Evolutionary conservation across 495 filamentous ascomycete genomes (phyloP), one percentile per base, ranked within the genome.

Genomic region (Xylaria scruposa): DNA sequence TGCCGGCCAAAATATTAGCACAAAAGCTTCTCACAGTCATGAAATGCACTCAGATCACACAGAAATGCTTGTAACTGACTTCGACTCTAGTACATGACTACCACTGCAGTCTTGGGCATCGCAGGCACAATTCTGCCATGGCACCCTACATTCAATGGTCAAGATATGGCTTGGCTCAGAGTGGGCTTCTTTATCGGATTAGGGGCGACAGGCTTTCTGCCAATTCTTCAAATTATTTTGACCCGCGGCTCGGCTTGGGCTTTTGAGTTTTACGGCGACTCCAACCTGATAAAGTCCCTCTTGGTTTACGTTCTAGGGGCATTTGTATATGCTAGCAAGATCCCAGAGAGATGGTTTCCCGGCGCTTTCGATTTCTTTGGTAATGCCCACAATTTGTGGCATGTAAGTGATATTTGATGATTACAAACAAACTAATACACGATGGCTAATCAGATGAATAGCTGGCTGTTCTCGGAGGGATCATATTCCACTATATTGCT

Each of bases 321-420:
- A 42, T 78, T 88, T 26, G 85, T 98, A 64, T 99, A 99, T 80
- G 96, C 97, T n/a, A 91, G 91, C 76, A 94, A 97, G 79, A 85
- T 98, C 9, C 96, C 96, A 42, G 96, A 99, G 83, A 87, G 94
- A 65, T 99, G 93, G 92, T 91, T 86, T 73, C 97, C 95, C 0
- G 96, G 96, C 51, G 88, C 89, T 75, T 98, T 98, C 74, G 96
- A 99, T 80, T 99, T 97, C 80, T 84, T 96, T 40, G 97, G 97
- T 33, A 94, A 92, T 62, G 94, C 91, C 79, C 96, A 99, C 81
- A 99, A 99, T 81, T 89, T 98, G 31, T 99, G 97, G 96, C 96
- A 99, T 81, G 80, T 97, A 51, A 77, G 77, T 77, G 64, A 51
- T 65, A 49, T 44, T 3, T 29, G 12, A 31, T 42, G 19, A 46